Evolutionary conservation across 768 basidiomycete species (phyloP).

Genomic region (Phaffia tasmanica): DNA sequence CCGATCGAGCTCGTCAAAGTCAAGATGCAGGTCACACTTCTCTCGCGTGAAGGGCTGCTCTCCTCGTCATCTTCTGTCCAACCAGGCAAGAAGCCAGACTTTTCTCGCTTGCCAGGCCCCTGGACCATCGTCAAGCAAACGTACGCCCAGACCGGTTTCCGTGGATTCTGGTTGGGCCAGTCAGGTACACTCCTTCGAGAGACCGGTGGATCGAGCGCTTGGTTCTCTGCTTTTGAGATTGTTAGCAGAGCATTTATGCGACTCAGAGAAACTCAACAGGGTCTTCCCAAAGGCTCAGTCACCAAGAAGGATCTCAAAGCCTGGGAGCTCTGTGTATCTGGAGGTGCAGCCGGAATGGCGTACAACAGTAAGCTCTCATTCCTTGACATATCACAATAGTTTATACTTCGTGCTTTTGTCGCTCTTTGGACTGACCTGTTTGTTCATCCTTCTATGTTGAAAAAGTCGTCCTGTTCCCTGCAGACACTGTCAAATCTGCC

Average conservation of each 20-base stretch:
- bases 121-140: constrained; percentile 54
- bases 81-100: constrained; percentile 8
- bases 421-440: neutral
- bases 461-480: constrained; percentile 75
- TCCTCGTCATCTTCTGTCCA: neutral
- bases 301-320: constrained; percentile 20
- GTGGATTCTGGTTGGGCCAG: constrained; percentile 94
- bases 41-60: constrained; percentile 15
- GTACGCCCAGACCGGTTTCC: constrained; percentile 56
- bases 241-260: constrained; percentile 51
- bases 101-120: constrained; percentile 53
- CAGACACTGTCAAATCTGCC: constrained; percentile 85
- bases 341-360: constrained; percentile 21
- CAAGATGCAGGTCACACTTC: constrained; percentile 53
- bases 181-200: constrained; percentile 87
- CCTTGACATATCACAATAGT: neutral
- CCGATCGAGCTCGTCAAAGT: constrained; percentile 93
- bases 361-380: constrained; percentile 20
- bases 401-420: neutral
- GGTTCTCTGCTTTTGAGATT: constrained; percentile 83
- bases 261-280: constrained; percentile 5
- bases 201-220: constrained; percentile 77
- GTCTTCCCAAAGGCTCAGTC: constrained; percentile 2
- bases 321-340: constrained; percentile 22
- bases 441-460: neutral